These are phyloP conservation scores for Aspergillus hancockii DNA, from an alignment of 495 filamentous ascomycete species.

Conservation along the genomic window DNA sequence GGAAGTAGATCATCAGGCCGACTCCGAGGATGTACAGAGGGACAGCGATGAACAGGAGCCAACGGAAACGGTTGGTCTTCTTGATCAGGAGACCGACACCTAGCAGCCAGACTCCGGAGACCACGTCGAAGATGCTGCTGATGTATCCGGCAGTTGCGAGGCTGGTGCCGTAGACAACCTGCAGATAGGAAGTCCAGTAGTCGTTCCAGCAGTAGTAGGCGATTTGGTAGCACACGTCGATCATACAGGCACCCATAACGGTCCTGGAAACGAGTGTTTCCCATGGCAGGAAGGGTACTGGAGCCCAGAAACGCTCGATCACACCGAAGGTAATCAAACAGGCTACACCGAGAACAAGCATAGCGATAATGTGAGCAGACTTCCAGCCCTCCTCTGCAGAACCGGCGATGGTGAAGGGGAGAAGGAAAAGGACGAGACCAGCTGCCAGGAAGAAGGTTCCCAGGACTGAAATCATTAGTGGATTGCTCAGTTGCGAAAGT, in stretches of 20 bases:
- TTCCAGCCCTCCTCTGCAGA: constrained; percentile 48
- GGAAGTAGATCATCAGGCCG: constrained; percentile 68
- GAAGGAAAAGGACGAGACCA: constrained; percentile 62
- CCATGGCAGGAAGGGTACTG: constrained; percentile 59
- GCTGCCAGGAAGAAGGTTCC: constrained; percentile 57
- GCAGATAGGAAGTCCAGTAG: constrained; percentile 69
- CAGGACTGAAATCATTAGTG: constrained; percentile 30
- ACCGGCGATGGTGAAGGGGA: constrained; percentile 57
- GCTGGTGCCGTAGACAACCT: constrained; percentile 65
- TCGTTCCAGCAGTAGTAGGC: constrained; percentile 55
- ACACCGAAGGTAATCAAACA: constrained; percentile 56
- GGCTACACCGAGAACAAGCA: constrained; percentile 57
- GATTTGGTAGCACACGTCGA: constrained; percentile 59
- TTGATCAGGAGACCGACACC: constrained; percentile 54
- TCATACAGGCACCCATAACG: constrained; percentile 60
- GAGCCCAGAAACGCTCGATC: constrained; percentile 57
- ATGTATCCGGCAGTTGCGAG: constrained; percentile 57
- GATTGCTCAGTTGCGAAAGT: background rate
- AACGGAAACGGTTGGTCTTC: constrained; percentile 55
- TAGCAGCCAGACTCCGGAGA: constrained; percentile 46
- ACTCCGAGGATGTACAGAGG: constrained; percentile 58
- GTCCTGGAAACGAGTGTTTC: constrained; percentile 61
- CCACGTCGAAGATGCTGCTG: constrained; percentile 51
- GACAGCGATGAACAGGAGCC: constrained; percentile 51
- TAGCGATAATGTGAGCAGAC: constrained; percentile 51